phyloP scores from a whole-genome alignment of 1,284 basidiomycete species.

The Sporisorium exsertum region DNA sequence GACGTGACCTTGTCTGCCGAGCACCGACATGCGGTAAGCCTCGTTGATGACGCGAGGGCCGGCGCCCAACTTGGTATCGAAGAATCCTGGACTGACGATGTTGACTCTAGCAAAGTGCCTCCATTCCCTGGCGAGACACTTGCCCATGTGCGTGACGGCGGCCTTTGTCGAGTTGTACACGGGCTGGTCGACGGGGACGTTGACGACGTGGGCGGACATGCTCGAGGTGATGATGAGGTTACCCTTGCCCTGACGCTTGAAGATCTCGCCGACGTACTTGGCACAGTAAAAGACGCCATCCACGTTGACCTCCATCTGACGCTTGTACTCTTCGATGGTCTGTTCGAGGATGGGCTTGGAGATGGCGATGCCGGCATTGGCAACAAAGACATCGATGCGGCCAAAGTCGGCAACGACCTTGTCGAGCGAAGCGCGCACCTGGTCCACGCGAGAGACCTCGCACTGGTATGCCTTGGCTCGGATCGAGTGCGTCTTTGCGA shows the following conservation, averaged over 20 bases:
- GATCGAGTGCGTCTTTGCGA: conserved; percentile 60
- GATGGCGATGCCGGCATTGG: conserved; percentile 51
- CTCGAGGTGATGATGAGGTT: conserved; percentile 63
- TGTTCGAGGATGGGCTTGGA: conserved; percentile 52
- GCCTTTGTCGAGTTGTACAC: conserved; percentile 62
- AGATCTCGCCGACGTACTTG: conserved; percentile 60
- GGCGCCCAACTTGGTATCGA: conserved; percentile 66
- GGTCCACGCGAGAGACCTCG: conserved; percentile 48
- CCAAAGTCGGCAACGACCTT: conserved; percentile 58
- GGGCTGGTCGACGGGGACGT: conserved; percentile 57
- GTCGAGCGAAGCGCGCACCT: conserved; percentile 38
- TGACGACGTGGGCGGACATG: conserved; percentile 63
- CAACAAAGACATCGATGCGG: conserved; percentile 56
- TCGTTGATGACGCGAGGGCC: conserved; percentile 41
- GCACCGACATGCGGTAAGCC: conserved; percentile 55
- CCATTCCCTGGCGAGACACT: conserved; percentile 59
- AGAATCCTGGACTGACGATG: conserved; percentile 68
- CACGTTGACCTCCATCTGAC: conserved; percentile 61
- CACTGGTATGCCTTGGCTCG: conserved; percentile 63
- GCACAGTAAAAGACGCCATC: conserved; percentile 59
- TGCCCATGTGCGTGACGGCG: conserved; percentile 60
- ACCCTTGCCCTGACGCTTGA: conserved; percentile 66
- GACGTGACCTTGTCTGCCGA: conserved; percentile 63
- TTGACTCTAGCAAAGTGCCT: conserved; percentile 68
- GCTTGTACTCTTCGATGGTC: conserved; percentile 57